Conservation (phyloP, 352 stramenopile species). For the Pilasporangium apinafurcum region DNA sequence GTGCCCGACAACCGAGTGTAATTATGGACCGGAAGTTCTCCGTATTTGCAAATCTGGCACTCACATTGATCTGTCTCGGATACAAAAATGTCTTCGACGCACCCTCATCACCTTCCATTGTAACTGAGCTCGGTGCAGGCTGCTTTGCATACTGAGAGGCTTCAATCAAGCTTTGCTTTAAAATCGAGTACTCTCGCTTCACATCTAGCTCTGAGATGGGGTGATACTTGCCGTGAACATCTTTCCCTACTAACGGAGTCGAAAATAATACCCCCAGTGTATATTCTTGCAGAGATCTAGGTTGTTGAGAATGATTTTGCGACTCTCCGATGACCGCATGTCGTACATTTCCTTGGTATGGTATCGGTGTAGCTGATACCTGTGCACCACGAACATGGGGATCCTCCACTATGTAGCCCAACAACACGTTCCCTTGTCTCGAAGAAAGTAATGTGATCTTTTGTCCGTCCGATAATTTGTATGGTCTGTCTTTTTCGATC, state of each 20-base stretch:
- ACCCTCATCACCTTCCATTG: conserved; percentile 6
- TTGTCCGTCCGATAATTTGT: conserved; percentile 48
- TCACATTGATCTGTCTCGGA: conserved; percentile 85
- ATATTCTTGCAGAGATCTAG: conserved; percentile 61
- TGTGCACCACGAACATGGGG: conserved; percentile 48
- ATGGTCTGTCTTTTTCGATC: conserved; percentile 41
- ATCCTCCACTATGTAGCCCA: conserved; percentile 74
- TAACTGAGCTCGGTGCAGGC: conserved; percentile 1
- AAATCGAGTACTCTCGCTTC: conserved; percentile 73
- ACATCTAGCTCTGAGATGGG: conserved; percentile 86
- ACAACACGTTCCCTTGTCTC: conserved; percentile 41
- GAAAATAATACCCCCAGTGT: conserved; percentile 93
- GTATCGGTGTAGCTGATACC: conserved; percentile 3
- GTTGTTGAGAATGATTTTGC: conserved; percentile 46
- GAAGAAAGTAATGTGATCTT: conserved; percentile 74
- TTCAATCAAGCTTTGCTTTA: conserved; percentile 74
- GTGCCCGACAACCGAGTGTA: conserved; percentile 85
- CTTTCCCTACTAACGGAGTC: conserved; percentile 88
- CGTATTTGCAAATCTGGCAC: conserved; percentile 92
- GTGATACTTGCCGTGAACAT: conserved; percentile 85
- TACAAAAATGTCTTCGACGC: conserved; percentile 42
- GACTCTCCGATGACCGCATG: conserved; percentile 14
- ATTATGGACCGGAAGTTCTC: conserved; percentile 90
- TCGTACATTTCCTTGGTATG: conserved; percentile 1
- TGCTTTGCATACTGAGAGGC: conserved; percentile 59